Base-by-base conservation (phyloP, 306 rosid genomes). In the Cicer judaicum region DNA sequence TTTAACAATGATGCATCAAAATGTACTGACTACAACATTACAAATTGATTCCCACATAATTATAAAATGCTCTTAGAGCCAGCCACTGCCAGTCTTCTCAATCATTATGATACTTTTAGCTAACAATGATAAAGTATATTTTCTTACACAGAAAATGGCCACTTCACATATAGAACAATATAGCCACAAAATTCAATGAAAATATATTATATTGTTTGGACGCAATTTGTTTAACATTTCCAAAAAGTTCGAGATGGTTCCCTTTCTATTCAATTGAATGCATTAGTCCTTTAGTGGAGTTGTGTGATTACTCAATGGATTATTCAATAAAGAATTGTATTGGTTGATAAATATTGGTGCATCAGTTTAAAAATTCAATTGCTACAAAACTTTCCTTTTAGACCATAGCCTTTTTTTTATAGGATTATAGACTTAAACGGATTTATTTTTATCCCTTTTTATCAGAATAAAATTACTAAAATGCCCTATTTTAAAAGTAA, bases 71-170 rank as follows among this genome's bases (percentile, higher is more conserved):
- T 29, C 36, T 29, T 18, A 16, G 18, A 16, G 18, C 18, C 3
- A 29, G 36, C 36, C 36, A 29, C 36, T 29, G 36, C 36, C 36
- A 29, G 36, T 29, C 36, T 29, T 29, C 36, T 29, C 36, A 29
- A 29, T 29, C 36, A 29, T 29, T 29, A 29, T 29, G 36, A 29
- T 29, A 71, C 66, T 71, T 71, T 43, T 68, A 72, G 10, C 46
- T 8, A n/a, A 15, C 9, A 57, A 5, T 15, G 9, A 10, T 1
- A 44, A 24, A 29, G 12, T 24, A 7, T 70, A 29, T 29, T 71
- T 72, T 49, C 77, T 24, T 50, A 61, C 36, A 29, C 36, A 34
- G 18, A 64, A 9, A 79, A 55, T 54, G 68, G 68, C 52, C 34
- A 52, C 36, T 69, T 70, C 49, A 24, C 1, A 41, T 70, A 42